A percentile compares a stretch with the other conserved stretches of the same genome.
phyloP scores from a whole-genome alignment of 2,329 filamentous ascomycete species.

The Clonostachys chloroleuca region DNA sequence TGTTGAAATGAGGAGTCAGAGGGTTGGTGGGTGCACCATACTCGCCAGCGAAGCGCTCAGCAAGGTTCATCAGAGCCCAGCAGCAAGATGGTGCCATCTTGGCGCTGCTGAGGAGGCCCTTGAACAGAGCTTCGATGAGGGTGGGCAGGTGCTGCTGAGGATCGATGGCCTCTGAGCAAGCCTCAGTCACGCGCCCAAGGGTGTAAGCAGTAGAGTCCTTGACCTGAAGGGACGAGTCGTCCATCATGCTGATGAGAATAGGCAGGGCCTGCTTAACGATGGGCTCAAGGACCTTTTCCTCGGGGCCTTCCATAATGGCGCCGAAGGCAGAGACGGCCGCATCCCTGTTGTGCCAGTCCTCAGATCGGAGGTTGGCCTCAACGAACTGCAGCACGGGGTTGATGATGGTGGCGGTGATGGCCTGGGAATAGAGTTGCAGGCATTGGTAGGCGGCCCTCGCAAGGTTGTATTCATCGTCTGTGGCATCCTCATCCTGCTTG shows the following conservation, averaged over 20 bases:
- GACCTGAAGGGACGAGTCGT: slow-evolving; percentile 83
- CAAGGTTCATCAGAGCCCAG: slow-evolving; percentile 98
- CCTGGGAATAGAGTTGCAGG: slow-evolving; percentile 90
- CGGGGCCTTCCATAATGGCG: slow-evolving; percentile 97
- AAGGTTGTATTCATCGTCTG: slow-evolving; percentile 96
- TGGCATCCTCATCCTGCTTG: slow-evolving; percentile 95
- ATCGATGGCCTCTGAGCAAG: slow-evolving; percentile 88
- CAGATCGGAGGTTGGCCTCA: slow-evolving; percentile 80
- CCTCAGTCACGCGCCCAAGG: slow-evolving; percentile 91
- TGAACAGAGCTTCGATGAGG: slow-evolving; percentile 84
- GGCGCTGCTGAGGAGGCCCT: slow-evolving; percentile 81
- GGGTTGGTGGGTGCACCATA: slow-evolving; percentile 73
- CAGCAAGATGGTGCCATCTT: slow-evolving; percentile 99
- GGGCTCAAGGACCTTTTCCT: slow-evolving; percentile 85
- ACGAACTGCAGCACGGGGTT: slow-evolving; percentile 86
- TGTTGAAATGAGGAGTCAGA: slow-evolving; percentile 87
- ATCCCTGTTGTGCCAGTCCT: slow-evolving; percentile 94
- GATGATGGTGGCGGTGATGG: slow-evolving; percentile 80
- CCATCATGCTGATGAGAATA: slow-evolving; percentile 87
- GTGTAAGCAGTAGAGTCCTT: slow-evolving; percentile 96
- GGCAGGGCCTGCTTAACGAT: slow-evolving; percentile 94
- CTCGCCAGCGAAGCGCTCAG: slow-evolving; percentile 90
- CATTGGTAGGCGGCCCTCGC: slow-evolving; percentile 95
- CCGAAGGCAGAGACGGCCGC: slow-evolving; percentile 96
- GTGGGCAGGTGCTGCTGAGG: slow-evolving; percentile 76